Base-by-base conservation (phyloP, 2,329 filamentous ascomycete genomes). In the Aspergillus fructus region DNA sequence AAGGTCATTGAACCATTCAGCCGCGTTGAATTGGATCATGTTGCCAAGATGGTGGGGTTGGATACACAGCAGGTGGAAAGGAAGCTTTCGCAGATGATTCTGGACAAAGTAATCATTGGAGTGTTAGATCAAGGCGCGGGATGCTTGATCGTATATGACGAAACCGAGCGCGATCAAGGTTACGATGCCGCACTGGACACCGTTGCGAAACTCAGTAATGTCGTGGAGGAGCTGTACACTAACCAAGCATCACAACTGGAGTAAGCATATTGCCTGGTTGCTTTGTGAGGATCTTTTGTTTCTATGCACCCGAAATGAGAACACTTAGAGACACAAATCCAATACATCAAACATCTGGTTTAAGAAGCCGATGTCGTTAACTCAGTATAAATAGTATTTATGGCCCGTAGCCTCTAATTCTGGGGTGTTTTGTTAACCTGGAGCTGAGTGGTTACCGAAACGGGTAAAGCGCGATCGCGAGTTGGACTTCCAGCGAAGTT, bases 1-100 rank as follows among this genome's bases (percentile, higher is more conserved):
- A 97, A 99, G 83, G 94, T 99, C 62, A 99, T 99, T 73, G 94
- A 99, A 83, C 94, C 94, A 21, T 99, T 97, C 80, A 96, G 91
- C 70, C 87, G 93, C 61, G 94, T 99, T 53, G 94, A 99, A 79
- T 96, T 99, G 68, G 89, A 89, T 68, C 94, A 99, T 75, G 91
- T 99, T 69, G 93, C 94, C 66, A 92, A 94, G 81, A 96, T 97
- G 89, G 94, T 99, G 52, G 93, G 93, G 40, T 83, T 99, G 61
- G 94, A 97, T 75, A 96, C 91, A 24, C 89, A 91, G 76, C 93
- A 97, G 80, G 94, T 99, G 59, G 96, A 99, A 85, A 87, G 93
- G 68, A 99, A 99, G 83, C 83, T 99, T 62, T 96, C 91, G 46
- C 96, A 99, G 83, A 99, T 99, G 96, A 99, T 99, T 71, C 84